These are phyloP conservation scores for Penicillium sp. DNA, from an alignment of 2,329 filamentous ascomycete species.

Conservation along the genomic window DNA sequence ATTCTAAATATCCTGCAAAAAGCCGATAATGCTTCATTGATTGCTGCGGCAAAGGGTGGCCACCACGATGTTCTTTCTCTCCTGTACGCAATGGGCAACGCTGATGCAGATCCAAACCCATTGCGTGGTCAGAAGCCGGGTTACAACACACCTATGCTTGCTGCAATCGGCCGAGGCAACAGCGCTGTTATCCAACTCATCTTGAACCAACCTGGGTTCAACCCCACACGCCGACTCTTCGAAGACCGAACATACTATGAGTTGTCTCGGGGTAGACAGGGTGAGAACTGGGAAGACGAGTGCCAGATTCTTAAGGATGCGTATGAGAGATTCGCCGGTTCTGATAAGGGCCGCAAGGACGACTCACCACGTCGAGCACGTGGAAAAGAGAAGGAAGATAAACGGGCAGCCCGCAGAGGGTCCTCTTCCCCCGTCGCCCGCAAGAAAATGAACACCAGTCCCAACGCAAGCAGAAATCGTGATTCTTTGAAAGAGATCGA, in stretches of 20 bases:
- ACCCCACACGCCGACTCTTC: slow-evolving; percentile 72
- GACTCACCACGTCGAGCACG: slow-evolving; percentile 42
- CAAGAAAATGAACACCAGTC: slow-evolving; percentile 35
- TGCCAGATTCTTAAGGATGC: slow-evolving; percentile 73
- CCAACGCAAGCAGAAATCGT: slow-evolving; percentile 25
- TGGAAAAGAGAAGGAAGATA: slow-evolving; percentile 41
- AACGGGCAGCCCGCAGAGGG: slow-evolving; percentile 32
- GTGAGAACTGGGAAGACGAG: slow-evolving; percentile 88
- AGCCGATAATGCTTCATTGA: slow-evolving; percentile 79
- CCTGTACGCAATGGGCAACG: slow-evolving; percentile 65
- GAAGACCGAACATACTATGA: slow-evolving; percentile 83
- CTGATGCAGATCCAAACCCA: slow-evolving; percentile 68
- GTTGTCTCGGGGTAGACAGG: slow-evolving; percentile 76
- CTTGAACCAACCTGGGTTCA: slow-evolving; percentile 73
- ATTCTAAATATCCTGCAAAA: slow-evolving; percentile 53
- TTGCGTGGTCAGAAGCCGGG: slow-evolving; percentile 61
- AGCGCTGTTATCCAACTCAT: slow-evolving; percentile 80
- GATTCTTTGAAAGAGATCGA: slow-evolving; percentile 17
- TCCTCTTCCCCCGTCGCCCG: slow-evolving; percentile 43
- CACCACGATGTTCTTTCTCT: slow-evolving; percentile 85
- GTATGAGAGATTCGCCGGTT: slow-evolving; percentile 40
- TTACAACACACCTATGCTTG: slow-evolving; percentile 86
- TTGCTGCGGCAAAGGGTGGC: slow-evolving; percentile 86
- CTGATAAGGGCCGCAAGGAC: slow-evolving; percentile 35
- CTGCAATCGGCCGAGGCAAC: slow-evolving; percentile 86